These are phyloP conservation scores for Begonia loranthoides DNA, from an alignment of 306 rosid species.

Conservation along the genomic window DNA sequence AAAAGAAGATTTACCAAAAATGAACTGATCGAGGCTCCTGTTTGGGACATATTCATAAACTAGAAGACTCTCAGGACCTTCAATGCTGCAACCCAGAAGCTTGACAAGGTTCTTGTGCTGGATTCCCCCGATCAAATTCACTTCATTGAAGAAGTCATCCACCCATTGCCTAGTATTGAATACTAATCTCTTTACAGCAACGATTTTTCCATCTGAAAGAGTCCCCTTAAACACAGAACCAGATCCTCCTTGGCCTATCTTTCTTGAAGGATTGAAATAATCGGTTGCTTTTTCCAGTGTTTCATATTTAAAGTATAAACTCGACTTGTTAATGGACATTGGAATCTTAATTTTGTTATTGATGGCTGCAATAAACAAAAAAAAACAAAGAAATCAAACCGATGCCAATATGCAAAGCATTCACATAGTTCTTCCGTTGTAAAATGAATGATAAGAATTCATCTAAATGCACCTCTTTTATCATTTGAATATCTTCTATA, in stretches of 20 bases:
- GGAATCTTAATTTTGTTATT: constrained; percentile 16
- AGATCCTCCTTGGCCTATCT: constrained; percentile 87
- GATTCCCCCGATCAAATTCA: constrained; percentile 58
- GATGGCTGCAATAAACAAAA: constrained; percentile 20
- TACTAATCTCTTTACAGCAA: constrained; percentile 81
- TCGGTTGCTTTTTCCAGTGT: constrained; percentile 72
- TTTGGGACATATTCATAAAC: constrained; percentile 65
- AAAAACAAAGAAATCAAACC: not conserved
- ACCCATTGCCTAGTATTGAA: constrained; percentile 91
- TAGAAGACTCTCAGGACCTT: constrained; percentile 92
- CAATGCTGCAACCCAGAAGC: constrained; percentile 86
- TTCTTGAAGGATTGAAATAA: constrained; percentile 48
- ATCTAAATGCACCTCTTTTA: constrained; percentile 22
- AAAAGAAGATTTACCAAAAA: constrained; percentile 39
- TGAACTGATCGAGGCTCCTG: constrained; percentile 59
- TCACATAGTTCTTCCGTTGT: not conserved
- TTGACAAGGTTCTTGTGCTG: constrained; percentile 72
- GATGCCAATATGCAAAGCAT: not conserved
- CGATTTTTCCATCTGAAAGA: constrained; percentile 39
- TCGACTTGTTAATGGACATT: constrained; percentile 28
- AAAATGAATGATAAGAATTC: not conserved
- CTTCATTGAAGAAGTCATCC: constrained; percentile 90
- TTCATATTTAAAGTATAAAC: constrained; percentile 61
- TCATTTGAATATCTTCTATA: constrained; percentile 27
- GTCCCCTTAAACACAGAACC: constrained; percentile 76